Conservation (phyloP, 2,329 filamentous ascomycete species). For the Sclerotinia minor region DNA sequence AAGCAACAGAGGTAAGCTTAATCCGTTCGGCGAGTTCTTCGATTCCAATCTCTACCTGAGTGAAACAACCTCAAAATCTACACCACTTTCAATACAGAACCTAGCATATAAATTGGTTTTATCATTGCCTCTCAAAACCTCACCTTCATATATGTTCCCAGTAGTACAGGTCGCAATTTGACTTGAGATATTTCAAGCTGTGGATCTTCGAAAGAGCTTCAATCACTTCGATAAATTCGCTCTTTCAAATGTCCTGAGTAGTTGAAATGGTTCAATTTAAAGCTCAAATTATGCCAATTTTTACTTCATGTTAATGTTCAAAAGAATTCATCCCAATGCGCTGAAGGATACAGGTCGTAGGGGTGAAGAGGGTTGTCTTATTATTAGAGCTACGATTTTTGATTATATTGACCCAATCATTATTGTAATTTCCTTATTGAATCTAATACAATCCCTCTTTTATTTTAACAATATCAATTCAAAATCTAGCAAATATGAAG, state of each 20-base stretch:
- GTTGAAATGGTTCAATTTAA: not conserved
- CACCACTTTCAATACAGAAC: not conserved
- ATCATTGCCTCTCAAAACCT: not conserved
- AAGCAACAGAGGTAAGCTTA: not conserved
- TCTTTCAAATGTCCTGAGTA: no score
- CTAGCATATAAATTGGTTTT: not conserved
- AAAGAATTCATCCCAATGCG: not conserved
- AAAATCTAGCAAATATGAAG: no score
- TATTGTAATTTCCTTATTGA: no score
- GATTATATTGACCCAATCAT: no score
- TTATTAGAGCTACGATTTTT: no score
- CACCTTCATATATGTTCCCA: not conserved
- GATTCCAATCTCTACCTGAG: not conserved
- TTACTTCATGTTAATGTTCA: not conserved
- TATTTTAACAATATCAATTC: no score
- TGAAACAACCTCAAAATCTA: not conserved
- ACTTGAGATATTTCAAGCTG: not conserved
- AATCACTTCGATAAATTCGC: not conserved
- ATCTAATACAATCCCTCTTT: no score
- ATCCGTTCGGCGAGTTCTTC: not conserved
- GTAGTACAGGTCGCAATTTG: not conserved
- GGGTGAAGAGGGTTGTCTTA: no score
- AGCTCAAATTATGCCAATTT: not conserved
- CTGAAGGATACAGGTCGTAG: no score
- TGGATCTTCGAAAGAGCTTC: not conserved